Evolutionary conservation across 257 asterid genomes (phyloP).

Genomic region (Solanum pinnatisectum): DNA sequence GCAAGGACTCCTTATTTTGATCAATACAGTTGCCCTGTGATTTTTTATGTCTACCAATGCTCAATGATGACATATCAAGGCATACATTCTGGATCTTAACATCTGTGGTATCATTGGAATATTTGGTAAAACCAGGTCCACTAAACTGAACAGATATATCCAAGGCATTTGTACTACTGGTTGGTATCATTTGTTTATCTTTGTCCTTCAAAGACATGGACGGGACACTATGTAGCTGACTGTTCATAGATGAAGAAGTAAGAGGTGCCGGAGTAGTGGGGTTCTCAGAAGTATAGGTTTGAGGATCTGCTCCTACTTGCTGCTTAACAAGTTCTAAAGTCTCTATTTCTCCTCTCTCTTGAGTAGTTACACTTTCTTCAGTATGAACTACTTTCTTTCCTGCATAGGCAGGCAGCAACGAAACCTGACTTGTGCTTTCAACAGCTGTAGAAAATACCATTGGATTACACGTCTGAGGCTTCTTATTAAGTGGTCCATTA

Average conservation of each 20-base stretch:
- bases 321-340: conserved; percentile 20
- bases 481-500: conserved; percentile 28
- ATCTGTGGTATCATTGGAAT: conserved; percentile 17
- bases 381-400: conserved; percentile 31
- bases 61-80: conserved; percentile 44
- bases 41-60: conserved; percentile 33
- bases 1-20: conserved; percentile 22
- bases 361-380: conserved; percentile 25
- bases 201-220: conserved; percentile 13
- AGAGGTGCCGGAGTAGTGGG: conserved; percentile 19
- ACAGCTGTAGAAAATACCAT: conserved; percentile 33
- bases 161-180: conserved; percentile 13
- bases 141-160: conserved; percentile 24
- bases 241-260: conserved; percentile 17
- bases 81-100: conserved; percentile 24
- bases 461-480: conserved; percentile 22
- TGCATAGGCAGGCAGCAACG: conserved; percentile 25
- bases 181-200: conserved; percentile 8
- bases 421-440: conserved; percentile 35
- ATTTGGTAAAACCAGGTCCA: conserved; percentile 25
- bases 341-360: conserved; percentile 22
- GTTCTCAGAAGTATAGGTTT: conserved; percentile 15
- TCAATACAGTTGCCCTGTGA: conserved; percentile 21
- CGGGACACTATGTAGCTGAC: conserved; percentile 25
- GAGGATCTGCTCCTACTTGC: conserved; percentile 22